Evolutionary conservation across 768 basidiomycete genomes (phyloP), one percentile per base, ranked within the genome.

Genomic region (Mycena metata): DNA sequence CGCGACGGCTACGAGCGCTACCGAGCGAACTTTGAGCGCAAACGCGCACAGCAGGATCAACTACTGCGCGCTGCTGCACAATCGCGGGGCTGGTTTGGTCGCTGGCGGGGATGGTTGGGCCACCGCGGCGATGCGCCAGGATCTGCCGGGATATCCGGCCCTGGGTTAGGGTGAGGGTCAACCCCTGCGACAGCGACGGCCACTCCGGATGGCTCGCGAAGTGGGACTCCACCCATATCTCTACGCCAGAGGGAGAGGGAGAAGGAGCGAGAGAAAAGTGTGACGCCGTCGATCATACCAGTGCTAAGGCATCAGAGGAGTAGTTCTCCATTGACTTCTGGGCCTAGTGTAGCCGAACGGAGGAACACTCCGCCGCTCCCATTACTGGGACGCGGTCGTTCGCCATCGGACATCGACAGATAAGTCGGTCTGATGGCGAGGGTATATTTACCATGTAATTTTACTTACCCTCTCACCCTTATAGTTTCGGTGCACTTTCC

Each of bases 1-100:
- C 85, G 93, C 24, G 98, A 99, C 62, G 87, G 91, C 0, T 99
- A 99, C 80, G 96, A 98, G 78, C 88, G 95, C 17, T 96, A 98
- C 79, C 88, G 97, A 23, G 83, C 89, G 11, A 90, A 90, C 35
- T 99, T 98, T 79, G 97, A 98, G 80, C 82, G 90, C 57, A 84
- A 86, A 70, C 80, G 95, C 26, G 90, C 90, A 69, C 92, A 92
- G 73, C 85, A 86, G 60, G 87, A 88, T 70, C 83, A 85, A 46
- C 73, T 52, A 12, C 76, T 39, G 39, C 39, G 39, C 15, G 39
- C 39, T 15, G 39, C 77, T 46, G 64, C 76, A 41, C 66, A 72
- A 65, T 76, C 43, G 51, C 30, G 74, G 49, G 76, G 75, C 33
- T 81, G 79, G 80, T 75, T 76, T 60, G 79, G 76, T n/a, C 77